Conservation (phyloP, 257 asterid genomes). For the Lycium ferocissimum region DNA sequence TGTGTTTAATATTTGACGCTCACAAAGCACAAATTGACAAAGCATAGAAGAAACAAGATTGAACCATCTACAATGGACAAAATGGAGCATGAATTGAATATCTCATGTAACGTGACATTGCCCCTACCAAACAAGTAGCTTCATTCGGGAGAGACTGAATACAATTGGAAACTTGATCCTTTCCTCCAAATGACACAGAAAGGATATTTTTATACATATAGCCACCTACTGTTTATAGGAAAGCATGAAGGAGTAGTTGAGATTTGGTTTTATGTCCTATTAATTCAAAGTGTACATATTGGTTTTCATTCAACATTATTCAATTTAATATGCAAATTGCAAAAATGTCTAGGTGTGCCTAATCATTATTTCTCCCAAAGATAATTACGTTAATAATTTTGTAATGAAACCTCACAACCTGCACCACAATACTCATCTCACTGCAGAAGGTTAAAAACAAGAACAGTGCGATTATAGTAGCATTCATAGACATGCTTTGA, state of each 20-base stretch:
- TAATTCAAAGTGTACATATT: neutral
- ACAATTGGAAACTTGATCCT: neutral
- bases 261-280: constrained; percentile 1
- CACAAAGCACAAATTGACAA: neutral
- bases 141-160: neutral
- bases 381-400: constrained; percentile 3
- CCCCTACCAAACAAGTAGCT: constrained; percentile 16
- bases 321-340: neutral
- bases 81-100: constrained; percentile 10
- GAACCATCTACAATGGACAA: constrained; percentile 1
- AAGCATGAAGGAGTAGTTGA: neutral
- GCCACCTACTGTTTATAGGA: constrained; percentile 5
- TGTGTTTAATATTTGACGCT: neutral
- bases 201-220: neutral
- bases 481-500: neutral
- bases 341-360: neutral
- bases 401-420: constrained; percentile 3
- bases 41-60: neutral
- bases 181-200: neutral
- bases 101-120: neutral
- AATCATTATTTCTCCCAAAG: constrained; percentile 15
- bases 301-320: constrained; percentile 16
- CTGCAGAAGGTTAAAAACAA: constrained; percentile 7
- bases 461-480: neutral
- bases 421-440: neutral